phyloP scores from a whole-genome alignment of 208 protist genomes.

The Trypanosoma boissoni region DNA sequence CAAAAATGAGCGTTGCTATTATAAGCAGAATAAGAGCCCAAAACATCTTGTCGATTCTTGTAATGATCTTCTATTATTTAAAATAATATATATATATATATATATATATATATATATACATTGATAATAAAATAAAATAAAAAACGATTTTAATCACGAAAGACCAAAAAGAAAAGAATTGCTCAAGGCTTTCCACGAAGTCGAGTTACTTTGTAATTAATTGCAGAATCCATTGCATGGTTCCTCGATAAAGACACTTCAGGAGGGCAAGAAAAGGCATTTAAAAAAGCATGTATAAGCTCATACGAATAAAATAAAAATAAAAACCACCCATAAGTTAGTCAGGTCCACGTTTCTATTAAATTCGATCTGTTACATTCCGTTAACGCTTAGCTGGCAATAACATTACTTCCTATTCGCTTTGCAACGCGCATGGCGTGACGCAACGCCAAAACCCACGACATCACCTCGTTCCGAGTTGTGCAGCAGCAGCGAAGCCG shows the following conservation, averaged over 20 bases:
- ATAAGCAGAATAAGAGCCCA: constrained; percentile 33
- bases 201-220: too few relatives aligned
- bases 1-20: constrained; percentile 39
- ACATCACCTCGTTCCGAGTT: constrained; percentile 10
- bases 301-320: constrained; percentile 1
- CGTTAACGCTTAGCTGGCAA: too few relatives aligned
- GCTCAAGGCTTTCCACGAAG: too few relatives aligned
- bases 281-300: constrained; percentile 1
- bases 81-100: too few relatives aligned
- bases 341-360: too few relatives aligned
- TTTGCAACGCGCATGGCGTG: constrained; percentile 1
- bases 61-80: too few relatives aligned
- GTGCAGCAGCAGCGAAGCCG: constrained; percentile 10
- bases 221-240: too few relatives aligned
- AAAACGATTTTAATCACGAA: constrained; percentile 7
- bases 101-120: too few relatives aligned
- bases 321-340: constrained; percentile 24
- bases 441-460: constrained; percentile 20
- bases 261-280: not conserved
- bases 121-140: not conserved
- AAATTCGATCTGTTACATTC: too few relatives aligned
- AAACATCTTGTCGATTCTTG: constrained; percentile 52
- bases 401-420: too few relatives aligned
- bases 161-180: constrained; percentile 2
- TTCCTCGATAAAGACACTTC: not conserved